Evolutionary conservation across 139 green algal species (phyloP).

Genomic region (Picochlorum costavermella): DNA sequence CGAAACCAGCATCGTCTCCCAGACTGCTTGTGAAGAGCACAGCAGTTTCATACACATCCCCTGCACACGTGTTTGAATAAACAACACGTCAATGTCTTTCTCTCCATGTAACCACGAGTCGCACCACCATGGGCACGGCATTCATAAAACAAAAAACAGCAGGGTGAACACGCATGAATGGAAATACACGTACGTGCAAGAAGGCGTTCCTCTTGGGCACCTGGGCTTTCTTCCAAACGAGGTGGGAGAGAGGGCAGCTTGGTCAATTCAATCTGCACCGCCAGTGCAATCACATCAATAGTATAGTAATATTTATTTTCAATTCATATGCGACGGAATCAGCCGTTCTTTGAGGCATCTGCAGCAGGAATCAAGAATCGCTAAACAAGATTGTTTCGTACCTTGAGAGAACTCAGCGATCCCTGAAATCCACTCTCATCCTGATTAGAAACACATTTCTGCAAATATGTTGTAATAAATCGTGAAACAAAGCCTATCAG

Average conservation of each 20-base stretch:
- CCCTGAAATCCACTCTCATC: slow-evolving; percentile 13
- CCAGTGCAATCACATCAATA: background rate
- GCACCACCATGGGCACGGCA: too few species aligned
- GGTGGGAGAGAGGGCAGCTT: slow-evolving; percentile 67
- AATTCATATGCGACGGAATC: background rate
- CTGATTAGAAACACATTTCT: slow-evolving; percentile 10
- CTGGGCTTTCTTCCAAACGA: slow-evolving; percentile 42
- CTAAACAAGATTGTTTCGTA: background rate
- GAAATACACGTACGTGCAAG: slow-evolving; percentile 51
- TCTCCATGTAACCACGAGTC: too few species aligned
- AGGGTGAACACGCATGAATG: background rate
- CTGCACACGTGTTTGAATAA: slow-evolving; percentile 25
- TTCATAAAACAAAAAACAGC: background rate
- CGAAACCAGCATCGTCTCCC: slow-evolving; percentile 76
- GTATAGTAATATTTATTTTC: background rate
- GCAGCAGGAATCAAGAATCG: too few species aligned
- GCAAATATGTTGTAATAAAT: background rate
- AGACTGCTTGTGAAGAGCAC: slow-evolving; percentile 67
- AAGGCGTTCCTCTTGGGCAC: slow-evolving; percentile 60
- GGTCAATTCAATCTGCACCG: slow-evolving; percentile 67
- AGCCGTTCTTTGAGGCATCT: too few species aligned
- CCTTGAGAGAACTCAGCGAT: slow-evolving; percentile 26
- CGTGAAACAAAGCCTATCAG: background rate
- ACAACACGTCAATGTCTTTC: background rate
- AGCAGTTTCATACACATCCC: slow-evolving; percentile 79